Evolutionary conservation across 345 rosid species (phyloP), one percentile per base, ranked within the genome.

Genomic region (Acer negundo): DNA sequence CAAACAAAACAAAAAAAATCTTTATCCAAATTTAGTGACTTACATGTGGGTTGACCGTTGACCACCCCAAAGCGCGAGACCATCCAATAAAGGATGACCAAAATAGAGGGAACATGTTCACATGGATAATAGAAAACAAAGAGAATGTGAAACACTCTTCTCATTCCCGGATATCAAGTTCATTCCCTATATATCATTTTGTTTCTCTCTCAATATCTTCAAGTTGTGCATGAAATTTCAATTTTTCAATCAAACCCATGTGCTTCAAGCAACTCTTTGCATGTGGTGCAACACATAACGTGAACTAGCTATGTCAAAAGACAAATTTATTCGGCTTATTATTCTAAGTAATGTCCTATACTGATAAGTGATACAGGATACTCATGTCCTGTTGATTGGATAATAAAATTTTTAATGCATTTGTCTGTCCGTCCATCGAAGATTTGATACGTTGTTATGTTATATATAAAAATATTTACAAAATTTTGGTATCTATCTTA

Each of bases 51-150:
- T 35, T 35, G 38, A 4, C 38, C 6, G 38, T 35, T 35, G 38
- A 35, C 38, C 38, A 35, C 6, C 38, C 6, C 6, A 35, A 35
- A 35, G 6, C 1, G 1, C 6, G 38, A 35, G 6, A 35, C 38
- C 38, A 35, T 35, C 38, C 6, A 35, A 35, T 35, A 4, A 35
- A 35, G 38, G 38, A 35, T 0, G 38, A 35, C 38, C 6, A 4
- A 35, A 35, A 35, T 4, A 22, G 19, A 13, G 38, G 73, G 73
- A 69, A 69, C 73, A 69, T 47, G 31, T 5, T 47, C 73, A 69
- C 73, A 69, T 69, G 59, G 19, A 49, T 13, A 49, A 15, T 2
- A 47, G 9, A 26, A 28, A 11, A 12, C 74, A 35, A 28, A 49
- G 63, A 71, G 49, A 17, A 71, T 55, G 26, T 58, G 19, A 31